phyloP scores from a whole-genome alignment of 345 rosid species.

The Murraya koenigii region DNA sequence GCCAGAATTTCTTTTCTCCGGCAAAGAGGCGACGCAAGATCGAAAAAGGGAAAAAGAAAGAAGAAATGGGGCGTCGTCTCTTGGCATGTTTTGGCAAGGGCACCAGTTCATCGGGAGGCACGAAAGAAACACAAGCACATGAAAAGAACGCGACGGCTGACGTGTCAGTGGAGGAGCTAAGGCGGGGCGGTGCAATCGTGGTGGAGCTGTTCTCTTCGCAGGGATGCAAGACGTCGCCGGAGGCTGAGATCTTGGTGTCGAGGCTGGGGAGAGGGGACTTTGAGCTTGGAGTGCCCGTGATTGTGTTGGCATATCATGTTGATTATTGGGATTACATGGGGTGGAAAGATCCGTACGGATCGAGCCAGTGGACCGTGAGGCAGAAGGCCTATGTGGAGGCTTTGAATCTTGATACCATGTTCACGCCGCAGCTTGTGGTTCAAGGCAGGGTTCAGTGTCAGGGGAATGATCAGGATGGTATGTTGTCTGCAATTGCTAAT shows the following conservation, averaged over 20 bases:
- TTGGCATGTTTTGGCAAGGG: conserved; percentile 59
- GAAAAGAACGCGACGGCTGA: conserved; percentile 22
- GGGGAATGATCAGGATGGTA: conserved; percentile 59
- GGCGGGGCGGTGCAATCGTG: conserved; percentile 52
- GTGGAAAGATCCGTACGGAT: conserved; percentile 92
- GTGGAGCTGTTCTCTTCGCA: conserved; percentile 91
- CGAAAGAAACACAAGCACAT: not conserved
- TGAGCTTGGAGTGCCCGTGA: conserved; percentile 49
- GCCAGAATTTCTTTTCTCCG: not conserved
- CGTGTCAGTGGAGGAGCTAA: conserved; percentile 40
- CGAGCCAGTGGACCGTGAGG: conserved; percentile 79
- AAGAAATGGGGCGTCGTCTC: conserved; percentile 65
- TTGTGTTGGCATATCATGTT: conserved; percentile 70
- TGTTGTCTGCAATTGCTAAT: conserved; percentile 45
- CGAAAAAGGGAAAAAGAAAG: conserved; percentile 13
- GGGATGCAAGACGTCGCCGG: conserved; percentile 79
- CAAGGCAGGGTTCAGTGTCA: conserved; percentile 68
- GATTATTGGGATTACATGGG: conserved; percentile 95
- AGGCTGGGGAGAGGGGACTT: conserved; percentile 94
- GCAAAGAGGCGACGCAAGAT: conserved; percentile 25
- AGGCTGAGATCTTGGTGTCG: conserved; percentile 75
- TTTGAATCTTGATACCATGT: conserved; percentile 76
- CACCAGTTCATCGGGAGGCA: not conserved
- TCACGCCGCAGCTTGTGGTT: conserved; percentile 77
- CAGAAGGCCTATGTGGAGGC: conserved; percentile 91